phyloP scores from a whole-genome alignment of 2,329 filamentous ascomycete genomes.

The Penicillium sp. region DNA sequence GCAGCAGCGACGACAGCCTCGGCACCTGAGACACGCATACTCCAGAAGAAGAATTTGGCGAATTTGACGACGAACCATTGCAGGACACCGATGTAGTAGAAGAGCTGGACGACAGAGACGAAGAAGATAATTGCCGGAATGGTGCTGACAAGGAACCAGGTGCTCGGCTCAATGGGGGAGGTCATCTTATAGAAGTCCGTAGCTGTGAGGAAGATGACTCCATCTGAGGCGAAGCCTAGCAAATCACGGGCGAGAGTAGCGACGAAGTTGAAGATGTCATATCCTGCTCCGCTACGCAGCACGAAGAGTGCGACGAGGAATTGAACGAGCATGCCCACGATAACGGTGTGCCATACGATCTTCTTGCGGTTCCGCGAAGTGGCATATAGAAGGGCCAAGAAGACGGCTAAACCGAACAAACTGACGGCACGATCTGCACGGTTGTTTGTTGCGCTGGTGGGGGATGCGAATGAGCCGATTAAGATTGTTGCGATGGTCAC shows the following conservation, averaged over 20 bases:
- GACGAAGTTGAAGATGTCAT: slow-evolving; percentile 89
- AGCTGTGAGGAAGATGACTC: slow-evolving; percentile 70
- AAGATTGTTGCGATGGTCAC: slow-evolving; percentile 71
- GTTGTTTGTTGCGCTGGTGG: slow-evolving; percentile 73
- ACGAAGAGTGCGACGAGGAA: slow-evolving; percentile 90
- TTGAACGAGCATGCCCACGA: slow-evolving; percentile 84
- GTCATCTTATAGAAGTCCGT: slow-evolving; percentile 24
- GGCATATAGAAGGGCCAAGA: slow-evolving; percentile 65
- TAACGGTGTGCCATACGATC: slow-evolving; percentile 71
- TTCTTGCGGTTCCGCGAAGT: slow-evolving; percentile 70
- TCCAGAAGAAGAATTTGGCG: slow-evolving; percentile 89
- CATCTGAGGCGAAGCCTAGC: slow-evolving; percentile 72
- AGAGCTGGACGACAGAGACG: slow-evolving; percentile 83
- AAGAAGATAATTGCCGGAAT: slow-evolving; percentile 97
- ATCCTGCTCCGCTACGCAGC: slow-evolving; percentile 75
- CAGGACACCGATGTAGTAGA: slow-evolving; percentile 77
- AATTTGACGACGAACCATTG: slow-evolving; percentile 92
- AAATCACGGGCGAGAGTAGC: slow-evolving; percentile 72
- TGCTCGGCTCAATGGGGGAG: slow-evolving; percentile 38
- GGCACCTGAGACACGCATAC: slow-evolving; percentile 80
- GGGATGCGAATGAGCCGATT: slow-evolving; percentile 73
- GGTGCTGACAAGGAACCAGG: slow-evolving; percentile 75
- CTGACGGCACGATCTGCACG: slow-evolving; percentile 78
- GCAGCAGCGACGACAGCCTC: slow-evolving; percentile 93
- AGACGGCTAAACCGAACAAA: slow-evolving; percentile 73